Evolutionary conservation across 1,139 yeast species (phyloP).

Genomic region (Candida sp.): DNA sequence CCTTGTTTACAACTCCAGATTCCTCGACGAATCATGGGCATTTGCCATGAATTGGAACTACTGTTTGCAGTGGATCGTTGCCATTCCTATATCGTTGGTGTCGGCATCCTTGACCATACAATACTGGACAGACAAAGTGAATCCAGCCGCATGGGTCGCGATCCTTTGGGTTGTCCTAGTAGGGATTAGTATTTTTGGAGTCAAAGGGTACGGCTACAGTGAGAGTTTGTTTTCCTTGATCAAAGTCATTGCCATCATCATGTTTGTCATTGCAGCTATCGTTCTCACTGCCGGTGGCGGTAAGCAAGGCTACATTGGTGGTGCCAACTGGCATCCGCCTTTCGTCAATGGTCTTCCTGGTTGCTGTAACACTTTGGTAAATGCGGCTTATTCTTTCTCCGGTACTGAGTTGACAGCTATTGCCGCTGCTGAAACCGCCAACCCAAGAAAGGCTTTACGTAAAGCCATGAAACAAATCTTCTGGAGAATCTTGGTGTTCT

Average conservation of each 20-base stretch:
- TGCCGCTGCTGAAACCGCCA: conserved; percentile 44
- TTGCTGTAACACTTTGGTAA: conserved; percentile 42
- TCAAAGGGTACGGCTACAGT: conserved; percentile 49
- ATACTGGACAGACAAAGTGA: conserved; percentile 40
- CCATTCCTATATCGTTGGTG: conserved; percentile 39
- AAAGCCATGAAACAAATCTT: conserved; percentile 49
- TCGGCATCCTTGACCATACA: conserved; percentile 45
- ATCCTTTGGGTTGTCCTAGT: conserved; percentile 40
- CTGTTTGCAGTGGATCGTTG: conserved; percentile 41
- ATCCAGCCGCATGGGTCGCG: conserved; percentile 44
- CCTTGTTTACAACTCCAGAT: conserved; percentile 42
- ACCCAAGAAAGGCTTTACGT: conserved; percentile 43
- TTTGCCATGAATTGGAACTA: conserved; percentile 52
- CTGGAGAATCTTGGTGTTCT: conserved; percentile 48
- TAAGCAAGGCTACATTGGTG: conserved; percentile 41
- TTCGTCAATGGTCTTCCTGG: conserved; percentile 50
- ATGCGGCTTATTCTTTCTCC: conserved; percentile 46
- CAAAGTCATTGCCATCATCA: conserved; percentile 43
- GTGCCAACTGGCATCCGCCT: conserved; percentile 42
- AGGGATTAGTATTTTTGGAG: conserved; percentile 44
- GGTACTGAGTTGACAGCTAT: conserved; percentile 48
- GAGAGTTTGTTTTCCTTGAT: conserved; percentile 42
- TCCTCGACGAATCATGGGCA: conserved; percentile 45
- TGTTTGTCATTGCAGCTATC: conserved; percentile 44
- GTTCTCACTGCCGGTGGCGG: conserved; percentile 48